Evolutionary conservation across 352 stramenopile species (phyloP).

Genomic region (Phytophthora melonis): DNA sequence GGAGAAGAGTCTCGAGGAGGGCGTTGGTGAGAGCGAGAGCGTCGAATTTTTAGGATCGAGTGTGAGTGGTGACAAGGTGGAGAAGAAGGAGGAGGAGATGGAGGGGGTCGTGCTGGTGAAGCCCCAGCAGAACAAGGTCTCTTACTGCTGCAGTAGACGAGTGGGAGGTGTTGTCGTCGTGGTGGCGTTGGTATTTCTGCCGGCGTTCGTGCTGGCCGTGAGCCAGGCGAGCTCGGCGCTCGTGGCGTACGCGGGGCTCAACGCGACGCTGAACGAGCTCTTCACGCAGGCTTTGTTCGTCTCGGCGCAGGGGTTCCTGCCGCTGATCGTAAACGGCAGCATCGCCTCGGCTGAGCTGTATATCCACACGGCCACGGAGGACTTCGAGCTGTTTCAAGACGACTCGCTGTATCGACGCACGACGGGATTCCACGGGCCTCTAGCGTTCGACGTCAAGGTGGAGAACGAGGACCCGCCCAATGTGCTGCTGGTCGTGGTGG

Average conservation of each 20-base stretch:
- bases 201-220: neutral
- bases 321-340: slow-evolving; percentile 18
- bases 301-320: slow-evolving; percentile 31
- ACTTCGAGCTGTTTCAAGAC: slow-evolving; percentile 27
- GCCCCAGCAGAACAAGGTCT: neutral
- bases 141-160: neutral
- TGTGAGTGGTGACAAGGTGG: neutral
- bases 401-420: slow-evolving; percentile 49
- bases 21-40: neutral
- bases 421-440: slow-evolving; percentile 50
- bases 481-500: slow-evolving; percentile 59
- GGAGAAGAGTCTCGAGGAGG: neutral
- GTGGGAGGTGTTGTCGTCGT: neutral
- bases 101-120: neutral
- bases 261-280: slow-evolving; percentile 42
- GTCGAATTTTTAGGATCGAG: neutral
- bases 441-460: slow-evolving; percentile 52
- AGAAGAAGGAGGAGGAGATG: neutral
- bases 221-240: slow-evolving; percentile 3
- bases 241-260: slow-evolving; percentile 12
- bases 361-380: slow-evolving; percentile 32
- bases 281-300: slow-evolving; percentile 31
- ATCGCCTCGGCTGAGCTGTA: slow-evolving; percentile 20
- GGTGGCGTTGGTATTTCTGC: neutral
- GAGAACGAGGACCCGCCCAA: slow-evolving; percentile 45